Conservation (phyloP, 179 eudicot genomes). For the Silene noctiflora region DNA sequence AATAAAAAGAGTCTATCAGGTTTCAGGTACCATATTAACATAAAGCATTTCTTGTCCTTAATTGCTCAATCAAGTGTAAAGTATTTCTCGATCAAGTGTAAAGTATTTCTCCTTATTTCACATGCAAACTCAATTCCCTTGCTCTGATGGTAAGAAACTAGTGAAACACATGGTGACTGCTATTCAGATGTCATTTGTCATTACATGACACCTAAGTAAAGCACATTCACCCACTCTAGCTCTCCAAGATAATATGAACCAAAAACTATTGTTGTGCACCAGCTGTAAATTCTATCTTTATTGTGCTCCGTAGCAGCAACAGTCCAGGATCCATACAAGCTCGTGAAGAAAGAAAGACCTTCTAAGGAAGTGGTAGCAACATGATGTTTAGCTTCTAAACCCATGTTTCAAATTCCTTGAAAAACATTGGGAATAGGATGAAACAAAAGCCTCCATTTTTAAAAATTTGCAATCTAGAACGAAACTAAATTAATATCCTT, state of each 20-base stretch:
- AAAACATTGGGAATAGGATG: not conserved
- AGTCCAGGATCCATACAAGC: not conserved
- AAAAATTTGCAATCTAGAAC: too few species aligned
- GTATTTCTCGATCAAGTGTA: not conserved
- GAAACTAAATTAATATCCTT: conserved; percentile 13
- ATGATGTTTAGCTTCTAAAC: conserved; percentile 9
- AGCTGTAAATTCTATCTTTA: not conserved
- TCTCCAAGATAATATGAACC: conserved; percentile 6
- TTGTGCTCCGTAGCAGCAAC: not conserved
- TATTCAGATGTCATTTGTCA: not conserved
- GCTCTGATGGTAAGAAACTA: not conserved
- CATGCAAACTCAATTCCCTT: not conserved
- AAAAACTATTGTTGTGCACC: not conserved
- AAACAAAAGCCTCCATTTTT: too few species aligned
- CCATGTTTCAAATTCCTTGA: not conserved
- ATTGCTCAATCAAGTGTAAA: not conserved
- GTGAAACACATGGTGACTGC: not conserved
- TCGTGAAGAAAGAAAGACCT: conserved; percentile 11
- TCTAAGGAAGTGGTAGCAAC: not conserved
- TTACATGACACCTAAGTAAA: conserved; percentile 9
- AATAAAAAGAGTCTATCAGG: not conserved
- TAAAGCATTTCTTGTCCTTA: not conserved
- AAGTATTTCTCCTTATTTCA: conserved; percentile 3
- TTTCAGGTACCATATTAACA: not conserved
- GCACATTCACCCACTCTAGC: not conserved